These are phyloP conservation scores for Lipomyces kockii DNA, from an alignment of 805 yeast species.

Conservation along the genomic window DNA sequence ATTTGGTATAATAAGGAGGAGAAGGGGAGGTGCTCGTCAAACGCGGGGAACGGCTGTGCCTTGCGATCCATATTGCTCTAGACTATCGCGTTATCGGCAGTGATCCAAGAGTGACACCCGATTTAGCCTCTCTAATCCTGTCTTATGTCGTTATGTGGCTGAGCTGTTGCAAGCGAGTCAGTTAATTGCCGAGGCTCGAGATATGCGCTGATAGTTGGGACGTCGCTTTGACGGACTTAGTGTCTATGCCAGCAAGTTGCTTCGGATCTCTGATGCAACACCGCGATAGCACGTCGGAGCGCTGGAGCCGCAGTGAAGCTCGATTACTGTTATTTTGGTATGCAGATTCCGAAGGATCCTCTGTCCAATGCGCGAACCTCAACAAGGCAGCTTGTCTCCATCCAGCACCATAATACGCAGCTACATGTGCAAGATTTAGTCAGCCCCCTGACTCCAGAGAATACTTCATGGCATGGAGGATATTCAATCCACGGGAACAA, in stretches of 20 bases:
- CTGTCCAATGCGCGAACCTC: background rate
- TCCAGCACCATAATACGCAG: too few relatives aligned
- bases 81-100: background rate
- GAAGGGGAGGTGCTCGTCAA: slow-evolving; percentile 37
- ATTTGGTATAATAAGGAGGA: slow-evolving; percentile 39
- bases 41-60: slow-evolving; percentile 39
- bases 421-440: too few relatives aligned
- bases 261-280: too few relatives aligned
- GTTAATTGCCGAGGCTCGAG: background rate
- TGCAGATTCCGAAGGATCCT: background rate
- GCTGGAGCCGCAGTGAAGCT: background rate
- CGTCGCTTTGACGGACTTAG: background rate
- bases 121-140: background rate
- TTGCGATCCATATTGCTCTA: slow-evolving; percentile 25
- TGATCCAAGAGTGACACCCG: background rate
- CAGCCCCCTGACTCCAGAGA: background rate
- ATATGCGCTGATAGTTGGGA: background rate
- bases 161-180: background rate
- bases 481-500: too few relatives aligned
- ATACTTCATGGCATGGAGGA: too few relatives aligned
- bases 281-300: background rate
- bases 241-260: too few relatives aligned
- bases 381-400: too few relatives aligned
- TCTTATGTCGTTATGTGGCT: background rate
- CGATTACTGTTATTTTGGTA: background rate